Evolutionary conservation across 345 rosid genomes (phyloP).

Genomic region (Sonneratia alba): DNA sequence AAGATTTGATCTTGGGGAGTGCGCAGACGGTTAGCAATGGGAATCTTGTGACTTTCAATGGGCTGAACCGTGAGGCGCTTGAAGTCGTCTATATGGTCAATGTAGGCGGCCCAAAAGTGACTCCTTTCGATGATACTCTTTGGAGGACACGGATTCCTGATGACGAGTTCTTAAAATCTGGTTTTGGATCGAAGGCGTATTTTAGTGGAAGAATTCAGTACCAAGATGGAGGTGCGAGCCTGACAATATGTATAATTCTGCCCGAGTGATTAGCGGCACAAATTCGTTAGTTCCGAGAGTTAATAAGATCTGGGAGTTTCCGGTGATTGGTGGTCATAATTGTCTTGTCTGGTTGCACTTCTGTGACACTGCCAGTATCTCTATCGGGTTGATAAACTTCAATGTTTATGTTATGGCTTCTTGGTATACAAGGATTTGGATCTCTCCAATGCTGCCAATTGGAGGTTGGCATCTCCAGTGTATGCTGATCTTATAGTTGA

Average conservation of each 20-base stretch:
- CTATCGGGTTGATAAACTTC: slow-evolving; percentile 47
- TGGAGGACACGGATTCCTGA: slow-evolving; percentile 94
- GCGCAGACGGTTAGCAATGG: slow-evolving; percentile 33
- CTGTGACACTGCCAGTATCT: slow-evolving; percentile 69
- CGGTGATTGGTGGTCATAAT: slow-evolving; percentile 34
- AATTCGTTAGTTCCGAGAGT: slow-evolving; percentile 33
- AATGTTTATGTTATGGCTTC: slow-evolving; percentile 52
- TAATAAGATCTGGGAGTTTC: slow-evolving; percentile 70
- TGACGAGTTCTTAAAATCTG: slow-evolving; percentile 45
- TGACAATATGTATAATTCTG: slow-evolving; percentile 57
- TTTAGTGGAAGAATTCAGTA: slow-evolving; percentile 53
- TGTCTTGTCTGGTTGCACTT: slow-evolving; percentile 73
- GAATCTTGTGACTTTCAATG: slow-evolving; percentile 29
- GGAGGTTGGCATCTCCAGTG: slow-evolving; percentile 54
- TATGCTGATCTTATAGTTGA: slow-evolving; percentile 50
- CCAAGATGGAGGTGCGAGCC: slow-evolving; percentile 56
- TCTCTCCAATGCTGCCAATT: slow-evolving; percentile 19
- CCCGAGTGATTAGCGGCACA: slow-evolving; percentile 44
- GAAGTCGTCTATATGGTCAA: slow-evolving; percentile 48
- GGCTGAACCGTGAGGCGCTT: slow-evolving; percentile 48
- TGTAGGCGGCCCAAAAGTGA: slow-evolving; percentile 80
- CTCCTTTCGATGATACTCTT: slow-evolving; percentile 73
- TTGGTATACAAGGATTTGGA: slow-evolving; percentile 57
- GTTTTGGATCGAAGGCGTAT: slow-evolving; percentile 32
- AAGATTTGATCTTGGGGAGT: slow-evolving; percentile 54